A percentile compares a stretch with the other conserved stretches of the same genome.
These are phyloP conservation scores for Monosporozyma servazzii DNA, from an alignment of 805 yeast species.

Conservation along the genomic window DNA sequence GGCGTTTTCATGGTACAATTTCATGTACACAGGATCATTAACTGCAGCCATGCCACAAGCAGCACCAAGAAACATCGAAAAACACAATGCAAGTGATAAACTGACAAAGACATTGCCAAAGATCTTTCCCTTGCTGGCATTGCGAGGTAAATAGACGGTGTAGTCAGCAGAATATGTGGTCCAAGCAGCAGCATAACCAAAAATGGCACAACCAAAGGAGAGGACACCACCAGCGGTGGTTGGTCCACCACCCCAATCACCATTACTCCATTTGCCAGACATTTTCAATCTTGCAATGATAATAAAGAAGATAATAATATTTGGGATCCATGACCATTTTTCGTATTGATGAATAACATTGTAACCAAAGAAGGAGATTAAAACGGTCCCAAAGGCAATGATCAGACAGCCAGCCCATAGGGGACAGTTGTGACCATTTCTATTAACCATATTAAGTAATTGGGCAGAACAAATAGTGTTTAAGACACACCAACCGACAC, in stretches of 20 bases:
- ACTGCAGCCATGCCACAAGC: constrained; percentile 5
- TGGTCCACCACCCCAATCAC: constrained; percentile 4
- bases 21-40: constrained; percentile 1
- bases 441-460: constrained; percentile 5
- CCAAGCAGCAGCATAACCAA: constrained; percentile 5
- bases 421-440: constrained; percentile 1
- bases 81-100: constrained; percentile 1
- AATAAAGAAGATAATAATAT: constrained; percentile 58
- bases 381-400: constrained; percentile 1
- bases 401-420: constrained; percentile 5
- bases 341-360: constrained; percentile 5
- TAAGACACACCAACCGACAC: constrained; percentile 92
- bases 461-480: constrained; percentile 53
- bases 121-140: not conserved
- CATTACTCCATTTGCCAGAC: constrained; percentile 40
- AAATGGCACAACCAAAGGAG: constrained; percentile 3
- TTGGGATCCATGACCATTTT: constrained; percentile 84
- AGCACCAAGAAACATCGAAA: constrained; percentile 4
- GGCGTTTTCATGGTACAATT: constrained; percentile 1
- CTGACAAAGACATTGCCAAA: not conserved
- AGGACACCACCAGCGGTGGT: constrained; percentile 5
- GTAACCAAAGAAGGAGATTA: constrained; percentile 3
- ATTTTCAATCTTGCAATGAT: constrained; percentile 67
- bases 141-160: constrained; percentile 3
- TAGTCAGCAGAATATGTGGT: constrained; percentile 4